Base-by-base conservation (phyloP, 768 basidiomycete genomes). In the Kwoniella bestiolae region DNA sequence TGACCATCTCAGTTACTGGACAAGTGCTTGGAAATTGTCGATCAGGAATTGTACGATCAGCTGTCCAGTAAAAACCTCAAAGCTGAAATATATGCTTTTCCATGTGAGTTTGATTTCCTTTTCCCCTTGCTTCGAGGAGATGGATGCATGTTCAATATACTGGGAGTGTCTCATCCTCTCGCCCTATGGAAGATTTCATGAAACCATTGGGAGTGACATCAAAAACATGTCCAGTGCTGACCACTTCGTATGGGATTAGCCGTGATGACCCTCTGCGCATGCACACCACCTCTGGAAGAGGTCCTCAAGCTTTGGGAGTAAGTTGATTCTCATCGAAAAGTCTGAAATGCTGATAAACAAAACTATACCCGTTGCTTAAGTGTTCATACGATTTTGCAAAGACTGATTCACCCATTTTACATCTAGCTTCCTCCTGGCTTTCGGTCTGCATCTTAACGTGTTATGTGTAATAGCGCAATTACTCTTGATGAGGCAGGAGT, bases 31-130 rank as follows among this genome's bases (percentile, higher is more conserved):
- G 88, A 92, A 75, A 89, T 93, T 56, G 89, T 98, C 12, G 96
- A 99, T 77, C 88, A 89, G 0, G 90, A 93, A 52, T 84, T 98
- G 26, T 95, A 87, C 78, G 83, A 84, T 14, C 85, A 94, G 81
- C 83, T 99, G 38, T 86, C 90, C 44, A 89, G 89, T 34, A 96
- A 94, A 76, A 95, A 95, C 71, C 86, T 99, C 6, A 90, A 90
- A 9, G 96, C 96, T 3, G 94, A 98, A 80, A 87, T 99, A 26
- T 98, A 98, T 79, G 96, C 95, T 3, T 99, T 99, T 78, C 92
- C 96, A 49, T 96, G 94, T 93, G 75, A 64, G 90, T 85, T 18
- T 18, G 9, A 26, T 14, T 34, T 12, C 41, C 18, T 11, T 32
- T n/a, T n/a, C n/a, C n/a, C n/a, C n/a, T n/a, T n/a, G n/a, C n/a